A percentile compares a stretch with the other conserved stretches of the same genome.
Evolutionary conservation across 2,329 filamentous ascomycete genomes (phyloP).

Genomic region (Corynespora cassiicola): DNA sequence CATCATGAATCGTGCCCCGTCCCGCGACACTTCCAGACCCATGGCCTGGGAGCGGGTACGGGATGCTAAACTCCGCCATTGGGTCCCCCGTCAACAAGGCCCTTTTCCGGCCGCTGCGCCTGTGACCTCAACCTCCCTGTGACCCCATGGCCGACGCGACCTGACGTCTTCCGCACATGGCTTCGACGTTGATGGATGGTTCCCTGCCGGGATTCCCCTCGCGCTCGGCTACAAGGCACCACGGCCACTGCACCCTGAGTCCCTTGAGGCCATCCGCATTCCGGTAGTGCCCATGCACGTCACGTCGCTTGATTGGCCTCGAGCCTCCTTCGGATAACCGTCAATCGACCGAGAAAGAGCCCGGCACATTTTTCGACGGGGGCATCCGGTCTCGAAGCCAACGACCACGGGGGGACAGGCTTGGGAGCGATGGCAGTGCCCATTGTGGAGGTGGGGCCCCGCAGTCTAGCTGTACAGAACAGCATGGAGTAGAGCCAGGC

Average conservation of each 20-base stretch:
- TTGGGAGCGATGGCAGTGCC: conserved; percentile 9
- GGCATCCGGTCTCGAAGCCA: too few relatives aligned
- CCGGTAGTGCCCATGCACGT: not conserved
- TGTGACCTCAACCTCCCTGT: conserved; percentile 16
- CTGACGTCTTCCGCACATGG: conserved; percentile 4
- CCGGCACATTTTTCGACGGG: too few relatives aligned
- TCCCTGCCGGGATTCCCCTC: conserved; percentile 14
- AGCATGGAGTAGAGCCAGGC: conserved; percentile 17
- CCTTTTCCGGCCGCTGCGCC: not conserved
- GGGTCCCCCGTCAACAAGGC: not conserved
- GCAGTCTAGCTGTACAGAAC: too few relatives aligned
- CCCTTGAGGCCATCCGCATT: too few relatives aligned
- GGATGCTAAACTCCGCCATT: not conserved
- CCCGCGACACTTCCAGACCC: conserved; percentile 13
- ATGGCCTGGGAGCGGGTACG: conserved; percentile 15
- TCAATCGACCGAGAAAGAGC: not conserved
- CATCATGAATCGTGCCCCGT: conserved; percentile 15
- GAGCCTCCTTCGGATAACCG: conserved; percentile 2
- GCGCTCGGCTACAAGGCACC: conserved; percentile 17
- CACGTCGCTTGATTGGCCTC: conserved; percentile 4
- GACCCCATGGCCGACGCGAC: conserved; percentile 10
- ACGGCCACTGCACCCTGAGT: too few relatives aligned
- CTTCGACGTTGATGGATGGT: conserved; percentile 9
- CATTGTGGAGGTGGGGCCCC: conserved; percentile 37
- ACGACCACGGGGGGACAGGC: too few relatives aligned